These are phyloP conservation scores for Penicillium sp. DNA, from an alignment of 2,329 filamentous ascomycete species.

Conservation along the genomic window DNA sequence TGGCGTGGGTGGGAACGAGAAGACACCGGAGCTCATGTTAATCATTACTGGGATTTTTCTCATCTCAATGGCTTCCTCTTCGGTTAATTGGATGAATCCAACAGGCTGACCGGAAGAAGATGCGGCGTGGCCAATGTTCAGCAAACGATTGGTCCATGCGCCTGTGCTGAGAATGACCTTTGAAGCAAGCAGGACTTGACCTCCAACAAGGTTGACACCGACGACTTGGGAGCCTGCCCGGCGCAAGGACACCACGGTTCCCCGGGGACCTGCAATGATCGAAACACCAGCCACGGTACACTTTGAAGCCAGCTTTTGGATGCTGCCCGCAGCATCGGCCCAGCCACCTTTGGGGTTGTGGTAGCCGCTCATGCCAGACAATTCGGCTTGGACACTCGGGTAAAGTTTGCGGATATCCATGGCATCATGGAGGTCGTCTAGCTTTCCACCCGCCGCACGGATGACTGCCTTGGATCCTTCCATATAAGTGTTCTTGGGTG, in stretches of 20 bases:
- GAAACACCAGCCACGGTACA: slow-evolving; percentile 39
- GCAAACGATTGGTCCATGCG: slow-evolving; percentile 75
- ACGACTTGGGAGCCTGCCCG: slow-evolving; percentile 40
- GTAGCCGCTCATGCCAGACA: slow-evolving; percentile 65
- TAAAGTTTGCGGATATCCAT: slow-evolving; percentile 23
- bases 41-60: slow-evolving; percentile 62
- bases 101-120: slow-evolving; percentile 78
- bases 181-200: slow-evolving; percentile 57
- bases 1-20: slow-evolving; percentile 52
- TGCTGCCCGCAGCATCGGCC: slow-evolving; percentile 71
- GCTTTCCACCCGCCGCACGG: slow-evolving; percentile 35
- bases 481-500: slow-evolving; percentile 27
- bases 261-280: slow-evolving; percentile 45
- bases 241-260: slow-evolving; percentile 29
- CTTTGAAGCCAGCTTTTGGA: slow-evolving; percentile 24
- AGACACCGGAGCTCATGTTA: slow-evolving; percentile 47
- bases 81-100: slow-evolving; percentile 71
- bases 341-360: slow-evolving; percentile 72
- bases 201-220: slow-evolving; percentile 59
- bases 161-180: slow-evolving; percentile 79
- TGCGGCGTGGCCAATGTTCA: slow-evolving; percentile 72
- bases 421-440: slow-evolving; percentile 44
- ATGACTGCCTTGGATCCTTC: slow-evolving; percentile 37
- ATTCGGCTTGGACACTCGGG: slow-evolving; percentile 47
- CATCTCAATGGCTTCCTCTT: slow-evolving; percentile 65